Evolutionary conservation across 768 basidiomycete genomes (phyloP).

Genomic region (Phlegmacium glaucopus): DNA sequence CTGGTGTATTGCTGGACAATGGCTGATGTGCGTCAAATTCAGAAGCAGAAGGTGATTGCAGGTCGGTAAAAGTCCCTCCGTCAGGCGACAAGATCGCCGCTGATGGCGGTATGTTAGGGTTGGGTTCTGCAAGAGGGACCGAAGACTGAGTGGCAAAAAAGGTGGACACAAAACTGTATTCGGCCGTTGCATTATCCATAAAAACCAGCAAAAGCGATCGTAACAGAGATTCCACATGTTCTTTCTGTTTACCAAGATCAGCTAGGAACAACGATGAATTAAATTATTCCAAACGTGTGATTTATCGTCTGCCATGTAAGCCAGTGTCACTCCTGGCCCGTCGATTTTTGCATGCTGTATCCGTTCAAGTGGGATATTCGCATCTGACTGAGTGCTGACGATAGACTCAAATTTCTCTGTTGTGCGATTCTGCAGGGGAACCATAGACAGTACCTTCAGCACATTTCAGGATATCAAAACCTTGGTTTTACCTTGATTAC

Average conservation of each 20-base stretch:
- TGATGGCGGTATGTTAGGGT: slow-evolving; percentile 34
- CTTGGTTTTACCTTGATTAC: slow-evolving; percentile 59
- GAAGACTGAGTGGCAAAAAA: slow-evolving; percentile 64
- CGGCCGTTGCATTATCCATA: slow-evolving; percentile 92
- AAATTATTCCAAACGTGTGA: slow-evolving; percentile 58
- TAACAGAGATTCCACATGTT: slow-evolving; percentile 38
- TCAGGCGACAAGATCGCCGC: slow-evolving; percentile 42
- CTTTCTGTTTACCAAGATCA: slow-evolving; percentile 3
- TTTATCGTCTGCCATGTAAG: slow-evolving; percentile 90
- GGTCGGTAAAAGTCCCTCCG: slow-evolving; percentile 35
- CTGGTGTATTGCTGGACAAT: slow-evolving; percentile 27
- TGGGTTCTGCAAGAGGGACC: slow-evolving; percentile 30
- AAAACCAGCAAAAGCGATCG: slow-evolving; percentile 87
- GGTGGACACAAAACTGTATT: slow-evolving; percentile 81
- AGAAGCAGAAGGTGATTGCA: slow-evolving; percentile 44
- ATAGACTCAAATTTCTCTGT: slow-evolving; percentile 71
- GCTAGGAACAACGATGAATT: background rate
- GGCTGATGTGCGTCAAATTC: slow-evolving; percentile 40
- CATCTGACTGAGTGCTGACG: slow-evolving; percentile 40
- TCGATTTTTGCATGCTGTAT: slow-evolving; percentile 70
- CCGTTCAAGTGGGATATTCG: slow-evolving; percentile 48
- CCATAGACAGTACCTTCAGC: background rate
- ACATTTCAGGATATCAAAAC: slow-evolving; percentile 2
- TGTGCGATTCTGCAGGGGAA: slow-evolving; percentile 50
- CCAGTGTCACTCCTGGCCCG: slow-evolving; percentile 75